A percentile compares a stretch with the other conserved stretches of the same genome.
Evolutionary conservation across 1,284 basidiomycete species (phyloP).

Genomic region (Malassezia cuniculi): DNA sequence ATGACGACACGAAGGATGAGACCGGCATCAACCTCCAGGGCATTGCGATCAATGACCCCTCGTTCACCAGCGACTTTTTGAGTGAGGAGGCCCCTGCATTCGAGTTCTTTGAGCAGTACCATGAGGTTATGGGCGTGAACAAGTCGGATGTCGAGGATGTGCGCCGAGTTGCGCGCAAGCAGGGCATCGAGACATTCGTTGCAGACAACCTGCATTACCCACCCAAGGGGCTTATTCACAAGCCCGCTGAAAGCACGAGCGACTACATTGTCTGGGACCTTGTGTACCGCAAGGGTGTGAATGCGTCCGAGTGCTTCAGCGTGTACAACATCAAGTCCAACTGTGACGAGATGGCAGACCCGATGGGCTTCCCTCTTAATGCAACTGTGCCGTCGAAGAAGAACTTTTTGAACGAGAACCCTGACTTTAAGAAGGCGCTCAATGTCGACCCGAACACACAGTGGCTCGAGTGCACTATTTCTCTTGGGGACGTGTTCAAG

Average conservation of each 20-base stretch:
- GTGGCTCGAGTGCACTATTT: constrained; percentile 23
- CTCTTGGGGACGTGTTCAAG: constrained; percentile 18
- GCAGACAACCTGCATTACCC: constrained; percentile 32
- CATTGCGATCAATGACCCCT: constrained; percentile 38
- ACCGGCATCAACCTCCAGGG: constrained; percentile 33
- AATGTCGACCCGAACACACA: constrained; percentile 18
- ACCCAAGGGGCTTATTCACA: constrained; percentile 18
- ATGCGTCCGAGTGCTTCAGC: constrained; percentile 6
- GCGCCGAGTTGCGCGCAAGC: constrained; percentile 8
- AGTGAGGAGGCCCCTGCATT: constrained; percentile 24
- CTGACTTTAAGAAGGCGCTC: constrained; percentile 31
- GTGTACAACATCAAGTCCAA: constrained; percentile 6
- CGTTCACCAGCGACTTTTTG: constrained; percentile 21
- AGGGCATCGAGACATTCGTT: constrained; percentile 26
- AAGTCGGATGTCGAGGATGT: constrained; percentile 17
- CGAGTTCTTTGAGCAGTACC: constrained; percentile 12
- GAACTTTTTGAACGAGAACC: constrained; percentile 24
- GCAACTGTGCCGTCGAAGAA: constrained; percentile 2
- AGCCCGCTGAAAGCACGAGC: constrained; percentile 1
- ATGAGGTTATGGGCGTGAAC: constrained; percentile 15
- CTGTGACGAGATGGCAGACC: constrained; percentile 7
- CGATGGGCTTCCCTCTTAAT: constrained; percentile 18
- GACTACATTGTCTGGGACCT: neutral
- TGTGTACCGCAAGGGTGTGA: neutral
- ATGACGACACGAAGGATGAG: constrained; percentile 3